Conservation (phyloP, 148 eudicot species). For the Oxyria digyna region DNA sequence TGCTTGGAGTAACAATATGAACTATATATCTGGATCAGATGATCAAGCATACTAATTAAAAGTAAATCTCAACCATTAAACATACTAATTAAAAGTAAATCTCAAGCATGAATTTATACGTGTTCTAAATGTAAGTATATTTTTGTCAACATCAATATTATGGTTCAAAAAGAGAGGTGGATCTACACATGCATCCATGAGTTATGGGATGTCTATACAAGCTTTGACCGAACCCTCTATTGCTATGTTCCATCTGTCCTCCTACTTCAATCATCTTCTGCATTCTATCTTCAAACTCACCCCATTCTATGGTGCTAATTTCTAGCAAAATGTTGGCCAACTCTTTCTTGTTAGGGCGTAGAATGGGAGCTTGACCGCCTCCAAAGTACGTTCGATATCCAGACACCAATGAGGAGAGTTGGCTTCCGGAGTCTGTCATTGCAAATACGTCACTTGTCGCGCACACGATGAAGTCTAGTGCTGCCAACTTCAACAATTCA, state of each 20-base stretch:
- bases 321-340: slow-evolving; percentile 59
- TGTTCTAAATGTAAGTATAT: too few species aligned
- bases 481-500: slow-evolving; percentile 50
- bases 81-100: too few species aligned
- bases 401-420: slow-evolving; percentile 75
- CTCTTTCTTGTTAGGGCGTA: slow-evolving; percentile 83
- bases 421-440: slow-evolving; percentile 93
- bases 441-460: slow-evolving; percentile 88
- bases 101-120: too few species aligned
- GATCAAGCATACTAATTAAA: too few species aligned
- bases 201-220: slow-evolving; percentile 77
- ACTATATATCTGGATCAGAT: too few species aligned
- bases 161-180: not conserved
- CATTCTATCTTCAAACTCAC: slow-evolving; percentile 39
- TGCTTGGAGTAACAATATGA: too few species aligned
- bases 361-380: slow-evolving; percentile 57
- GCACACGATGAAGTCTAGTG: slow-evolving; percentile 83
- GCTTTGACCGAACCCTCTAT: slow-evolving; percentile 50
- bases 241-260: slow-evolving; percentile 33
- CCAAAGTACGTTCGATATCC: slow-evolving; percentile 81
- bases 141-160: not conserved
- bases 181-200: slow-evolving; percentile 76
- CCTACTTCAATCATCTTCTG: slow-evolving; percentile 62
- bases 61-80: too few species aligned
- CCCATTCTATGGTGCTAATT: slow-evolving; percentile 51